Percentiles rank a stretch among this genome's conserved stretches.
Conservation (phyloP, 352 stramenopile species). For the Phytophthora colocasiae region DNA sequence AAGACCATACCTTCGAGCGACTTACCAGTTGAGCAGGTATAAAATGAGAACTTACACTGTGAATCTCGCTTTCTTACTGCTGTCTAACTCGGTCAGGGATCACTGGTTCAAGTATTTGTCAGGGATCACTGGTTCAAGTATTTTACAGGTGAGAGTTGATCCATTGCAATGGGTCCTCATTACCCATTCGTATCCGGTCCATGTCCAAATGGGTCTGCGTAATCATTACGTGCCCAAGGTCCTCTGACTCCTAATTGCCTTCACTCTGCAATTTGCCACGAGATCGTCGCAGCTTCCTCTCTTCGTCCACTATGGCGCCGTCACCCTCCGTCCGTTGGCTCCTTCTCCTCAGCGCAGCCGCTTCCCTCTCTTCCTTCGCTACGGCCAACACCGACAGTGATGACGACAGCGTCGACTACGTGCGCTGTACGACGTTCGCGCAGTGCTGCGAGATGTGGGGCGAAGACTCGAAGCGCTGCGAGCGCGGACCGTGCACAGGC, state of each 20-base stretch:
- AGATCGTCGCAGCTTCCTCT: not conserved
- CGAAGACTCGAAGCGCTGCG: constrained; percentile 49
- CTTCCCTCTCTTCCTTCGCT: not conserved
- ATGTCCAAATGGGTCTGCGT: constrained; percentile 14
- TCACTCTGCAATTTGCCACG: constrained; percentile 19
- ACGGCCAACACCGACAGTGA: constrained; percentile 22
- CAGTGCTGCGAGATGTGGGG: constrained; percentile 57
- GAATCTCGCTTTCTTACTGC: too few relatives aligned
- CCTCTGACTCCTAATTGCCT: constrained; percentile 2
- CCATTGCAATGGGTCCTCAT: not conserved
- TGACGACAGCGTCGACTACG: constrained; percentile 31
- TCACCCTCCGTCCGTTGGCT: not conserved
- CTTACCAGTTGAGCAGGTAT: not conserved
- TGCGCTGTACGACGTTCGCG: constrained; percentile 39
- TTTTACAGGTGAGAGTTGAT: too few relatives aligned
- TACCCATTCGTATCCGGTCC: not conserved
- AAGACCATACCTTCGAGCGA: not conserved
- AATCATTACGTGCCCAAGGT: constrained; percentile 11
- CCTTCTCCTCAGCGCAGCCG: constrained; percentile 2
- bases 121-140: too few relatives aligned
- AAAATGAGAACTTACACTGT: too few relatives aligned
- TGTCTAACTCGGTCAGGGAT: too few relatives aligned
- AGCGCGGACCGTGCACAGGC: constrained; percentile 44
- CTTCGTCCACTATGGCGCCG: constrained; percentile 8
- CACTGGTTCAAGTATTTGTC: too few relatives aligned